A percentile compares a stretch with the other conserved stretches of the same genome.
Evolutionary conservation across 257 asterid genomes (phyloP).

Genomic region (Salvia rosmarinus): DNA sequence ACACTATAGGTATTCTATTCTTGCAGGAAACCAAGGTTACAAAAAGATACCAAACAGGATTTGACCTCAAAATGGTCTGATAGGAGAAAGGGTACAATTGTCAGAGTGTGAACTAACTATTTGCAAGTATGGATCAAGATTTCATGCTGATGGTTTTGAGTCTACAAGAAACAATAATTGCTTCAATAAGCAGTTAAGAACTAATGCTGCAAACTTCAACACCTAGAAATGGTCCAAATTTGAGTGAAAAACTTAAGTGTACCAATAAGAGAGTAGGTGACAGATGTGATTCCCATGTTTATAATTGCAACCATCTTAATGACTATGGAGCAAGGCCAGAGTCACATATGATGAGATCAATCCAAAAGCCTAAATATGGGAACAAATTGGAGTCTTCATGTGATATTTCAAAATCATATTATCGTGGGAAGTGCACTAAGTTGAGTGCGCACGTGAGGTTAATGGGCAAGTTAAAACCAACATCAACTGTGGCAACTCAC

Average conservation of each 20-base stretch:
- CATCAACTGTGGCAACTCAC: constrained; percentile 42
- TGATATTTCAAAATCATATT: constrained; percentile 66
- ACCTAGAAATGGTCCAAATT: constrained; percentile 62
- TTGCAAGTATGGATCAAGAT: constrained; percentile 59
- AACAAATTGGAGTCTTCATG: constrained; percentile 53
- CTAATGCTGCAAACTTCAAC: constrained; percentile 50
- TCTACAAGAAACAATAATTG: constrained; percentile 52
- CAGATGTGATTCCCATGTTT: constrained; percentile 55
- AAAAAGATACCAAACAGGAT: constrained; percentile 61
- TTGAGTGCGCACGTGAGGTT: constrained; percentile 52
- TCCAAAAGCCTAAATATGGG: constrained; percentile 49
- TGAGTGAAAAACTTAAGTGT: constrained; percentile 53
- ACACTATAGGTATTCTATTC: constrained; percentile 55
- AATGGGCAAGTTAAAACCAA: constrained; percentile 62
- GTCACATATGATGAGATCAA: constrained; percentile 45
- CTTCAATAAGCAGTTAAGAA: constrained; percentile 54
- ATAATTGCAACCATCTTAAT: constrained; percentile 68
- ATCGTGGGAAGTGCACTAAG: constrained; percentile 54
- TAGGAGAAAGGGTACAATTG: constrained; percentile 48
- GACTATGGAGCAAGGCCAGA: constrained; percentile 65
- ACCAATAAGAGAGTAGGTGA: constrained; percentile 51
- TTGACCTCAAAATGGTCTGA: constrained; percentile 62
- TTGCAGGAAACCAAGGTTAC: constrained; percentile 60
- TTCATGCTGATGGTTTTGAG: constrained; percentile 57
- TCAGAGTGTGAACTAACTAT: constrained; percentile 51